Evolutionary conservation across 2,329 filamentous ascomycete species (phyloP), one percentile per base, ranked within the genome.

Genomic region (Plenodomus tracheiphilus): DNA sequence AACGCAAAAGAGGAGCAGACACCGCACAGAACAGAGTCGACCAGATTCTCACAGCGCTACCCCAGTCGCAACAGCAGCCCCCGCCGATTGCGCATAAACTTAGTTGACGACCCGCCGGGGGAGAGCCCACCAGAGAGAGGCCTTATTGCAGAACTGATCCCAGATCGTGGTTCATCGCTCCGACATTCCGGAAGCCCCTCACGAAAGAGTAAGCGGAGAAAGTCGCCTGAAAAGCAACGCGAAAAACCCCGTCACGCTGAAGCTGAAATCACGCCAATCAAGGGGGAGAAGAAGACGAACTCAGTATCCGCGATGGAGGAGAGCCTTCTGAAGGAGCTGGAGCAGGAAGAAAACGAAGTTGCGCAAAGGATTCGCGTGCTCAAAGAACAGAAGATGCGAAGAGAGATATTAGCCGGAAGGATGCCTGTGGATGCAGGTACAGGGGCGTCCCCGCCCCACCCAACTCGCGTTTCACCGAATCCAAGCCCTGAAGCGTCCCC

Each of bases 351-450:
- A 21, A 82, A 79, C 54, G 76, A 82, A 35, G 82, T 85, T 6
- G 81, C 79, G 30, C 78, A 78, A 46, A 74, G 80, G 37, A 85
- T 85, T 42, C 77, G 78, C 59, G 76, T 85, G 58, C 65, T 85
- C 25, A 80, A 80, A 60, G 77, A 81, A 56, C 80, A 81, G 53
- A 81, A 83, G 55, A 75, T 81, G 66, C 75, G 77, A 59, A 77
- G 81, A 51, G 78, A 83, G 39, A 75, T 72, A 56, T 60, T 69
- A 53, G 66, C 69, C 34, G 64, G 65, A 34, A 66, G 66, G 49
- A 50, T 64, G 50, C 66, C 68, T 43, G 60, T 65, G 40, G 53
- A 55, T 28, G 49, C 50, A 7, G 75, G 79, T 59, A 64, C 77
- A 64, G 71, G 75, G 65, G 69, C 65, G 43, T 68, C 73, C 42